These are phyloP conservation scores for Trypethelium eluteriae DNA, from an alignment of 495 filamentous ascomycete species.

Conservation along the genomic window DNA sequence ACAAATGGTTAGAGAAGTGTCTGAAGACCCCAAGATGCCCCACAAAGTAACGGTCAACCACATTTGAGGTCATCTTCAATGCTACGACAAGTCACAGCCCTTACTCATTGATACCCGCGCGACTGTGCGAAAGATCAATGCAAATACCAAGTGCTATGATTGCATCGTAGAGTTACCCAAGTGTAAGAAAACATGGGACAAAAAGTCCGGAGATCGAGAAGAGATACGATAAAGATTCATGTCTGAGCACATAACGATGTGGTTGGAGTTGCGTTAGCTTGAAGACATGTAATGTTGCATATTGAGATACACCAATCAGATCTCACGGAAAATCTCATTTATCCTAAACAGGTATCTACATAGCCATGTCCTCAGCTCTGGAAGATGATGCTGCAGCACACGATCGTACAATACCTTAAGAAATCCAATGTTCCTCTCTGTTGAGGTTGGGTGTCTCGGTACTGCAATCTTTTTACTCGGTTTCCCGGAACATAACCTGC, in stretches of 20 bases:
- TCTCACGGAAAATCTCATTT: not conserved
- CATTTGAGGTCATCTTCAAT: too few species aligned
- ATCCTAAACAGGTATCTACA: not conserved
- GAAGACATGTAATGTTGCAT: constrained; percentile 1
- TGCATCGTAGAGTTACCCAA: too few species aligned
- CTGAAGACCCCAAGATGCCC: too few species aligned
- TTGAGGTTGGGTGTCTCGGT: not conserved
- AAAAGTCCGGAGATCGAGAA: constrained; percentile 5
- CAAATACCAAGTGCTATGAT: too few species aligned
- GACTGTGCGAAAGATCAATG: too few species aligned
- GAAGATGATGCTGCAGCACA: constrained; percentile 5
- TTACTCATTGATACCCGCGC: too few species aligned
- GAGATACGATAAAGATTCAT: constrained; percentile 7
- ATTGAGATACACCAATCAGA: not conserved
- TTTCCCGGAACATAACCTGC: constrained; percentile 3
- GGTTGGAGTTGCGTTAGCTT: not conserved
- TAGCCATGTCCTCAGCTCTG: not conserved
- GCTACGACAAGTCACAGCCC: too few species aligned
- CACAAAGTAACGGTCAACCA: too few species aligned
- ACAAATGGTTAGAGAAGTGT: too few species aligned
- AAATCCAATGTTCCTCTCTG: not conserved
- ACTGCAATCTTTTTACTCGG: not conserved
- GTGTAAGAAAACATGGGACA: not conserved
- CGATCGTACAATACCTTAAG: not conserved
- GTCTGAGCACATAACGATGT: not conserved